Percentiles rank a stretch among this genome's conserved stretches.
Conservation (phyloP, 2,329 filamentous ascomycete genomes). For the Hymenotorrendiella dingleyae region DNA sequence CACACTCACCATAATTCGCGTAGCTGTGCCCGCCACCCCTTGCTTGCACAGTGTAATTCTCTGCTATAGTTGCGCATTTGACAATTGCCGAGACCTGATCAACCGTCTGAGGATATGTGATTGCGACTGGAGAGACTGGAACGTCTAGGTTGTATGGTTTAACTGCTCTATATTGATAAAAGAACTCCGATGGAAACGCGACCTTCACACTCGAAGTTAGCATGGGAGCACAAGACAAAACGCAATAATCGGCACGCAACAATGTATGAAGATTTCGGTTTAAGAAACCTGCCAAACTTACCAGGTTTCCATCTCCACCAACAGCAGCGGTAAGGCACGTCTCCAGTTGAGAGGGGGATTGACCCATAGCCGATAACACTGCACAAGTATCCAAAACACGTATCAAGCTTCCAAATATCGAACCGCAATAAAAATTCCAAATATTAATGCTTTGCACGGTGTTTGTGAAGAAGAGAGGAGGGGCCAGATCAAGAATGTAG, state of each 20-base stretch:
- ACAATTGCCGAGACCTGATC: constrained; percentile 38
- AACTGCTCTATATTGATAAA: constrained; percentile 16
- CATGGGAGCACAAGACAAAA: too few relatives aligned
- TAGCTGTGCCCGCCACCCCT: constrained; percentile 49
- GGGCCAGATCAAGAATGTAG: too few relatives aligned
- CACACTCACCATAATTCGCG: constrained; percentile 34
- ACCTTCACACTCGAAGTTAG: too few relatives aligned
- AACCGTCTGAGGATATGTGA: constrained; percentile 26
- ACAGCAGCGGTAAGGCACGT: constrained; percentile 9
- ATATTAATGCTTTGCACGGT: too few relatives aligned
- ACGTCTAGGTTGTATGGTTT: constrained; percentile 21
- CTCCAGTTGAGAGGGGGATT: neutral
- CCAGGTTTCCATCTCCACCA: constrained; percentile 11
- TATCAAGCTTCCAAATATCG: too few relatives aligned
- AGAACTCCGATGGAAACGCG: constrained; percentile 16
- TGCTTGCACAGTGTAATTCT: constrained; percentile 39
- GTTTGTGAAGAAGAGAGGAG: too few relatives aligned
- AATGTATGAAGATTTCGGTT: too few relatives aligned
- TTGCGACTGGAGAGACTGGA: constrained; percentile 16
- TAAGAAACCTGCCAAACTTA: too few relatives aligned
- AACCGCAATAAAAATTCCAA: too few relatives aligned
- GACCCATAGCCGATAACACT: too few relatives aligned
- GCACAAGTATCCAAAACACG: too few relatives aligned
- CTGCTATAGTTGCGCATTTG: constrained; percentile 36
- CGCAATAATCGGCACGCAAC: too few relatives aligned